Conservation (phyloP, 768 basidiomycete species). For the Phylloporus arenicola region DNA sequence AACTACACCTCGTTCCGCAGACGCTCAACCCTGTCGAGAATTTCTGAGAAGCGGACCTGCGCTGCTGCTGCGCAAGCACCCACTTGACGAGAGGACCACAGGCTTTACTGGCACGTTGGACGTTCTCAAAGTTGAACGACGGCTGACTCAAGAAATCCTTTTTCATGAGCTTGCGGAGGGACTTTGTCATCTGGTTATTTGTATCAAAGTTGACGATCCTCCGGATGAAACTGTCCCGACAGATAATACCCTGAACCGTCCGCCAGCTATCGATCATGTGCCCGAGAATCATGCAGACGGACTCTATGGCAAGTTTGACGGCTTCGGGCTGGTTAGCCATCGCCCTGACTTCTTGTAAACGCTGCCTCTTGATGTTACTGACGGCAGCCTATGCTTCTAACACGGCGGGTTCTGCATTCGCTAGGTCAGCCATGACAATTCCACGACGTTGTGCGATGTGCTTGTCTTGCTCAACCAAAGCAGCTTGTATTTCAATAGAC, state of each 20-base stretch:
- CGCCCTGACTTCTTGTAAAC: constrained; percentile 92
- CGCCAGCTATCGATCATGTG: constrained; percentile 98
- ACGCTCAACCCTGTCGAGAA: constrained; percentile 94
- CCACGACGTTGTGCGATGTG: constrained; percentile 82
- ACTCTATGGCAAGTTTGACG: constrained; percentile 97
- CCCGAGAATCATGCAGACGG: constrained; percentile 92
- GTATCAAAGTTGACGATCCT: constrained; percentile 97
- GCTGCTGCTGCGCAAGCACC: constrained; percentile 96
- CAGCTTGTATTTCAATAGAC: constrained; percentile 93
- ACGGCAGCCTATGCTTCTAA: constrained; percentile 94
- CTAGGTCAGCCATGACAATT: constrained; percentile 91
- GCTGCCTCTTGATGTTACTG: constrained; percentile 91
- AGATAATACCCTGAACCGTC: constrained; percentile 90
- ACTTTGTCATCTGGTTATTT: constrained; percentile 80
- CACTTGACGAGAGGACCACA: constrained; percentile 98
- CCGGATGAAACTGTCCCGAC: constrained; percentile 94
- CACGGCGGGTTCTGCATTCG: constrained; percentile 96
- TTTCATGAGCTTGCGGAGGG: constrained; percentile 86
- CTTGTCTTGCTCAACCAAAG: constrained; percentile 85
- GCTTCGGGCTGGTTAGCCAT: constrained; percentile 99
- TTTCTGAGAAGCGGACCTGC: constrained; percentile 96
- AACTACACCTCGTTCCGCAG: constrained; percentile 93
- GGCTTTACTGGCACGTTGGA: constrained; percentile 92
- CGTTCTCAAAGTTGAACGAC: constrained; percentile 90
- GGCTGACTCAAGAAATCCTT: constrained; percentile 87